phyloP scores from a whole-genome alignment of 1,284 basidiomycete genomes.

The Cerioporus squamosus region DNA sequence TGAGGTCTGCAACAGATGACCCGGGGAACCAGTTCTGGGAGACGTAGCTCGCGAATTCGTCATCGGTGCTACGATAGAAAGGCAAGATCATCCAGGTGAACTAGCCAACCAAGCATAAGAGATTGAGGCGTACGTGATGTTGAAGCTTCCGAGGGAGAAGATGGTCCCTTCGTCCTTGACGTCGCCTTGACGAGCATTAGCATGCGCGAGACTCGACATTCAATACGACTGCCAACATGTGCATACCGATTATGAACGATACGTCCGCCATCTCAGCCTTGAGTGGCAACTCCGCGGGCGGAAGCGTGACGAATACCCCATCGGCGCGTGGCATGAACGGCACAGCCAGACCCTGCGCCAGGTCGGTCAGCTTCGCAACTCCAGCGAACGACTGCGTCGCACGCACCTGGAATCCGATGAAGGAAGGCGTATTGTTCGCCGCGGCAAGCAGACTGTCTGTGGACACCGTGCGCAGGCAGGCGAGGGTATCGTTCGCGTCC shows the following conservation, averaged over 20 bases:
- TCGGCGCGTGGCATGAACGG: not conserved
- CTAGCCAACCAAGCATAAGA: too few species aligned
- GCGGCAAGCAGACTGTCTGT: slow-evolving; percentile 35
- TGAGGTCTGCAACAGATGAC: too few species aligned
- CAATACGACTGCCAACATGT: not conserved
- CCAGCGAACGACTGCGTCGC: too few species aligned
- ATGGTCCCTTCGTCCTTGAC: not conserved
- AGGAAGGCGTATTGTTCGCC: slow-evolving; percentile 27
- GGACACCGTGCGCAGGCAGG: slow-evolving; percentile 43
- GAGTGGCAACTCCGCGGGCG: not conserved
- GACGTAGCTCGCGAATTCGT: slow-evolving; percentile 38
- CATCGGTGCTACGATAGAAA: too few species aligned
- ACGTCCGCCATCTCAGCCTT: not conserved
- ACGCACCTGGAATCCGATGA: too few species aligned
- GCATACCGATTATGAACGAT: not conserved
- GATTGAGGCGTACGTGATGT: not conserved
- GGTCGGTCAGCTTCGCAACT: too few species aligned
- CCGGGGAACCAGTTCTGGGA: too few species aligned
- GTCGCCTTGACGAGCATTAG: not conserved
- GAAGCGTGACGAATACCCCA: not conserved
- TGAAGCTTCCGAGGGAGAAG: not conserved
- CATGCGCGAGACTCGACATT: not conserved
- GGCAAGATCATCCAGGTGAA: too few species aligned
- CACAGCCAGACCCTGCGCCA: not conserved
- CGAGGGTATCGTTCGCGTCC: slow-evolving; percentile 38